Base-by-base conservation (phyloP, 139 green algal species). In the Micractinium conductrix region DNA sequence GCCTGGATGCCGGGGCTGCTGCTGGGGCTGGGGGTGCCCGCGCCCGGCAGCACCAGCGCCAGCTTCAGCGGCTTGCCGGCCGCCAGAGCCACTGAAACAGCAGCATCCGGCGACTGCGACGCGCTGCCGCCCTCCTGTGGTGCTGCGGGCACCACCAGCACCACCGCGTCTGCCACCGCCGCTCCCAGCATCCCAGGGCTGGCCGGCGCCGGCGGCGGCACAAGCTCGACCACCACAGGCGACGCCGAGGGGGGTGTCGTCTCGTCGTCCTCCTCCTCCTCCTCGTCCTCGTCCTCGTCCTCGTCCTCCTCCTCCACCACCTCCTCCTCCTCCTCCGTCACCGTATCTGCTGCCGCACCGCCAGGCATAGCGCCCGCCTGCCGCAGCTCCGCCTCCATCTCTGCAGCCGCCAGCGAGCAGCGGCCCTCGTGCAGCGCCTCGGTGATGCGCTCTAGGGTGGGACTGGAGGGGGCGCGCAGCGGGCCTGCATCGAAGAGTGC, bases 1-100 rank as follows among this genome's bases (percentile, higher is more conserved):
- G 76, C 76, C 40, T 82, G 76, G 6, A 82, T 82, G 76, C 76
- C 76, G 22, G 76, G 76, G 58, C 76, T 82, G 76, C 76, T 67
- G 55, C 58, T 71, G 28, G 76, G 76, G 76, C 76, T 82, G 38
- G 5, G 22, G 76, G 58, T 82, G 76, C 26, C 72, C 58, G n/a
- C n/a, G n/a, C 38, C 12, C 1, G 76, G 40, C 43, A 53, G 42
- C 58, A 28, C 24, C 40, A 73, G 58, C 2, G 4, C 35, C 24
- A 73, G 38, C 40, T 82, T 82, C 58, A 82, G 76, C 76, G 30
- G 76, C 76, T 82, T 82, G 58, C 35, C 40, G n/a, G 69, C 69
- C 55, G 69, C 40, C 69, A 72, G 43, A 72, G 65, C n/a, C n/a
- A n/a, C n/a, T n/a, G n/a, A n/a, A n/a, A n/a, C n/a, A n/a, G n/a